Conservation (phyloP, 2,329 filamentous ascomycete species). For the Cladosporium sphaerospermum region DNA sequence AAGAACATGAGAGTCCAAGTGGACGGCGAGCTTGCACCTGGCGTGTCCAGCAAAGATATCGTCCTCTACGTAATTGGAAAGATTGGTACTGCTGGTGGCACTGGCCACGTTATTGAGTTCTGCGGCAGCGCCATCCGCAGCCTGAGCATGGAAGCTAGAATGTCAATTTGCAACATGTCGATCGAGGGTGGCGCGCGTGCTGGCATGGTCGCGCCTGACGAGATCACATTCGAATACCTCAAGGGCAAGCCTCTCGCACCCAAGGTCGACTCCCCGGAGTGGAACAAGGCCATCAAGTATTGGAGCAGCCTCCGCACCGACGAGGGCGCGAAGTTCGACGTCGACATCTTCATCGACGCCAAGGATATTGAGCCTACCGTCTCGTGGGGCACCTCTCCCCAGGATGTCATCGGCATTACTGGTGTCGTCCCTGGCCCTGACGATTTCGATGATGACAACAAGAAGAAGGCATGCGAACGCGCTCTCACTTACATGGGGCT, state of each 20-base stretch:
- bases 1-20: constrained; percentile 99
- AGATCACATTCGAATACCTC: constrained; percentile 90
- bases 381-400: constrained; percentile 94
- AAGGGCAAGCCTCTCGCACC: constrained; percentile 86
- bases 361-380: constrained; percentile 92
- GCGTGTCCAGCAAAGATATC: constrained; percentile 94
- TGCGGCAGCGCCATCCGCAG: constrained; percentile 86
- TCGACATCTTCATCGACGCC: constrained; percentile 80
- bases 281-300: constrained; percentile 81
- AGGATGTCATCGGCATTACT: constrained; percentile 93
- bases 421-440: constrained; percentile 85
- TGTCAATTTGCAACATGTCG: constrained; percentile 99
- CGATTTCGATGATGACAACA: constrained; percentile 71
- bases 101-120: constrained; percentile 92
- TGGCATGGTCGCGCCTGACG: constrained; percentile 93
- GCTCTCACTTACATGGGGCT: constrained; percentile 97
- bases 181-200: constrained; percentile 94
- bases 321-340: constrained; percentile 80
- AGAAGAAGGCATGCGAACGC: constrained; percentile 71
- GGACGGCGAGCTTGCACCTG: constrained; percentile 80
- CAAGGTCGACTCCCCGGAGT: constrained; percentile 74
- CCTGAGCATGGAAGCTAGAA: constrained; percentile 92
- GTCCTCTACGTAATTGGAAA: constrained; percentile 86
- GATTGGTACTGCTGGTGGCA: constrained; percentile 93
- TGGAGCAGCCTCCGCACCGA: constrained; percentile 85